Evolutionary conservation across 306 rosid genomes (phyloP).

Genomic region (Cicer chorassanicum): DNA sequence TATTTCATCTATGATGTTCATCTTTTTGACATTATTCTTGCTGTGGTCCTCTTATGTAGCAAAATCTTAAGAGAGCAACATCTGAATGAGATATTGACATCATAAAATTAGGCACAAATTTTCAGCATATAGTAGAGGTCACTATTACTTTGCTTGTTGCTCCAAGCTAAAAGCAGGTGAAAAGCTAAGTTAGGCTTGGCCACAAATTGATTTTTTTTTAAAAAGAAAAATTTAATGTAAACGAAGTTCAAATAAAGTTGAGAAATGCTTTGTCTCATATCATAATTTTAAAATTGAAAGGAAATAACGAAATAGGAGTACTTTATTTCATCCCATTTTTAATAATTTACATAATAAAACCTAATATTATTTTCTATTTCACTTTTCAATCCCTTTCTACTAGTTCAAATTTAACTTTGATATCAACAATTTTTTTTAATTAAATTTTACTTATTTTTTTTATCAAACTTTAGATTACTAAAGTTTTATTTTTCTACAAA

Average conservation of each 20-base stretch:
- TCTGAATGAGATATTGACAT: not conserved
- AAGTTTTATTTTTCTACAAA: no score
- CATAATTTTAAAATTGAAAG: not conserved
- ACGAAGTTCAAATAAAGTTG: not conserved
- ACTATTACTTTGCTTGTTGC: not conserved
- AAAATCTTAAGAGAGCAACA: slow-evolving; percentile 17
- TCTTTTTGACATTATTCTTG: not conserved
- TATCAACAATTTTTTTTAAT: no score
- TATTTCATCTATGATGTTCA: not conserved
- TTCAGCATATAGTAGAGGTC: not conserved
- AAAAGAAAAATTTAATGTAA: not conserved
- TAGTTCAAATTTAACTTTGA: not conserved
- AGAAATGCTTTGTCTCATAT: not conserved
- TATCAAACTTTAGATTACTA: no score
- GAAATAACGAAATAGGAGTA: not conserved
- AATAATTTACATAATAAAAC: not conserved
- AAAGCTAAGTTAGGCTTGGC: not conserved
- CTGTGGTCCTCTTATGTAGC: not conserved
- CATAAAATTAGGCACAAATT: slow-evolving; percentile 1
- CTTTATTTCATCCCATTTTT: not conserved
- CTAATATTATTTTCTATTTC: not conserved
- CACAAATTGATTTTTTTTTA: not conserved
- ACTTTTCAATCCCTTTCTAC: not conserved
- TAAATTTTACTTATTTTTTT: no score
- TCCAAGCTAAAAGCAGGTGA: not conserved